Evolutionary conservation across 768 basidiomycete species (phyloP).

Genomic region (Hirschioporus abietinus): DNA sequence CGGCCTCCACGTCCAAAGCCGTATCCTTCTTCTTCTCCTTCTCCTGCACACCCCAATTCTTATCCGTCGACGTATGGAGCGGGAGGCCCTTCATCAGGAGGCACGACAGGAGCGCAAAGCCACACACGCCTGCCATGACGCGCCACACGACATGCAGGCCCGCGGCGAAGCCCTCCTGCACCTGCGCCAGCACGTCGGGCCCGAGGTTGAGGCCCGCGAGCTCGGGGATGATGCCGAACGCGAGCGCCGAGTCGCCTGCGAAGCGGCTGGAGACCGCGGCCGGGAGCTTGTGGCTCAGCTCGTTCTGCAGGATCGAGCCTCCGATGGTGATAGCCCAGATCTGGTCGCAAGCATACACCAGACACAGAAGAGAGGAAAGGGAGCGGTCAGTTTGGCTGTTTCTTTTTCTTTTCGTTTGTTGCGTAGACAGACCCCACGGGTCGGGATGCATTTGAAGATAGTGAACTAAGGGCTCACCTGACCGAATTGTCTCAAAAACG

Average conservation of each 20-base stretch:
- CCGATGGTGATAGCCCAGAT: constrained; percentile 30
- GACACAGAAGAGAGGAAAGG: not conserved
- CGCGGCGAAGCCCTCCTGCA: constrained; percentile 21
- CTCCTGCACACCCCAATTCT: constrained; percentile 24
- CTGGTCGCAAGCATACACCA: constrained; percentile 5
- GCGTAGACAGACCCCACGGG: too few species aligned
- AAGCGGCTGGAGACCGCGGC: constrained; percentile 14
- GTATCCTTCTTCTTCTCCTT: not conserved
- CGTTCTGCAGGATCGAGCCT: constrained; percentile 28
- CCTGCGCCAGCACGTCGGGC: constrained; percentile 11
- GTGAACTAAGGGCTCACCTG: constrained; percentile 4
- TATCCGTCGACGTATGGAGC: constrained; percentile 25
- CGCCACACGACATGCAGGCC: constrained; percentile 27
- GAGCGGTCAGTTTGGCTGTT: not conserved
- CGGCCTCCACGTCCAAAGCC: not conserved
- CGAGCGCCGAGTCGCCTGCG: constrained; percentile 12
- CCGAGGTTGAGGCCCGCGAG: constrained; percentile 18
- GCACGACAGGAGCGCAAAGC: constrained; percentile 21
- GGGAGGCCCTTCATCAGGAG: constrained; percentile 24
- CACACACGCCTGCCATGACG: constrained; percentile 22
- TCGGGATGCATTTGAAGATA: not conserved
- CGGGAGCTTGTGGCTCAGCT: constrained; percentile 25
- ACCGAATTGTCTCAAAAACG: constrained; percentile 15
- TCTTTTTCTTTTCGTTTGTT: too few species aligned
- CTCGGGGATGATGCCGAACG: constrained; percentile 16